Evolutionary conservation across 73 alveolate genomes (phyloP), one percentile per base, ranked within the genome.

Genomic region (Paramecium octaurelia): DNA sequence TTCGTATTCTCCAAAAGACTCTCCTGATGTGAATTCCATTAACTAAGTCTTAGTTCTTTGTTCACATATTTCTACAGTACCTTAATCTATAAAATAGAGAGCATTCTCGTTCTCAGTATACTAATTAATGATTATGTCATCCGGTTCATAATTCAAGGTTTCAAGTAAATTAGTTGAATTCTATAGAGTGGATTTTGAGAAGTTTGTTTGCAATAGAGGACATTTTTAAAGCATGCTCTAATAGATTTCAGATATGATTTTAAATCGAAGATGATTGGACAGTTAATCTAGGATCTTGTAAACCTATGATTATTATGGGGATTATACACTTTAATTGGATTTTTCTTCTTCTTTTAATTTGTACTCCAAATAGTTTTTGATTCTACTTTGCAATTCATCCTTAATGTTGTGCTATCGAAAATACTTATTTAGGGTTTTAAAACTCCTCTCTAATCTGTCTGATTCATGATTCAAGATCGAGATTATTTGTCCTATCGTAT

Each of bases 281-380:
- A 54, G 21, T 54, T 54, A 54, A 54, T 54, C 69, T n/a, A 54
- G 21, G 4, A 54, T 18, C 18, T 2, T 54, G 8, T 54, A 54
- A 20, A 54, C 88, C 48, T 40, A 36, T 14, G 9, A n/a, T 18
- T 1, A 75, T 36, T 35, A 34, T 75, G 31, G 9, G 40, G 7
- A 21, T 36, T 3, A 31, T 75, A 75, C 36, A 75, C 38, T 24
- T 34, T 75, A 11, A 35, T 12, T 31, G 0, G 38, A 75, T 36
- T 14, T 14, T 35, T 34, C 69, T 18, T 68, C 46, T 7, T 68
- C 85, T 35, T 68, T 68, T 21, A 24, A 68, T 68, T 24, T 68
- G 10, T 34, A 95, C 18, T 95, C 97, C 24, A 95, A 93, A 75
- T 95, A 95, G 34, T 96, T 92, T 8, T 95, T 42, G 34, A 95